Evolutionary conservation across 2,329 filamentous ascomycete species (phyloP).

Genomic region (Cytospora chrysosperma): DNA sequence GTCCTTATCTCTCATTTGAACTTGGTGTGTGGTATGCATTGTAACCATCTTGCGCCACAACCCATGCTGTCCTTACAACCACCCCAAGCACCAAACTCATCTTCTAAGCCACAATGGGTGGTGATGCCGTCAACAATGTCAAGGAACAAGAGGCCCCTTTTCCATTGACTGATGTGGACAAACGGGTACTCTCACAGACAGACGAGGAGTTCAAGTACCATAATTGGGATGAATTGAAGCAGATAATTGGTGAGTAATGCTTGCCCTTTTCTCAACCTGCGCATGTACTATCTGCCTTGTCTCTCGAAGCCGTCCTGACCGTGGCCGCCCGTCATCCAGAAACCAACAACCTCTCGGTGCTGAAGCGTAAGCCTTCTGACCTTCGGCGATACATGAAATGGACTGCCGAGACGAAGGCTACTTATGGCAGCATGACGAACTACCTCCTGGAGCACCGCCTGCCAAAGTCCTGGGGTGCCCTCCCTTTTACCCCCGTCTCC

Average conservation of each 20-base stretch:
- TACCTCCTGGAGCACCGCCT: conserved; percentile 76
- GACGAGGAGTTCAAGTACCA: conserved; percentile 71
- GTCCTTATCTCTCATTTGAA: not conserved
- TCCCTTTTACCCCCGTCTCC: conserved; percentile 55
- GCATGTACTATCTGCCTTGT: not conserved
- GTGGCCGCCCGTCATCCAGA: conserved; percentile 35
- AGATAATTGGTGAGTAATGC: conserved; percentile 59
- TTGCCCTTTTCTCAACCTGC: not conserved
- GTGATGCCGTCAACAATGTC: conserved; percentile 41
- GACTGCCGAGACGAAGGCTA: conserved; percentile 65
- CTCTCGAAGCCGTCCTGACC: conserved; percentile 1
- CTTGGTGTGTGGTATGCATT: too few relatives aligned
- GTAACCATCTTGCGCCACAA: too few relatives aligned
- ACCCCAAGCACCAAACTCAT: not conserved
- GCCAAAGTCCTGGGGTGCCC: conserved; percentile 61
- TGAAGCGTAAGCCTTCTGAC: conserved; percentile 80
- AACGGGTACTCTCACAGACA: conserved; percentile 57
- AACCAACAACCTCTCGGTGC: conserved; percentile 64
- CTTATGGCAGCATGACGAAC: conserved; percentile 77
- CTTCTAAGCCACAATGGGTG: not conserved
- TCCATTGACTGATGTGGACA: conserved; percentile 59
- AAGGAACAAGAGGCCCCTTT: conserved; percentile 53
- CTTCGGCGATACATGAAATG: conserved; percentile 77
- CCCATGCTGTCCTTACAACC: not conserved
- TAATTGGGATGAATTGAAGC: conserved; percentile 70